Conservation (phyloP, 2,329 filamentous ascomycete genomes). For the Biscogniauxia mediterranea region DNA sequence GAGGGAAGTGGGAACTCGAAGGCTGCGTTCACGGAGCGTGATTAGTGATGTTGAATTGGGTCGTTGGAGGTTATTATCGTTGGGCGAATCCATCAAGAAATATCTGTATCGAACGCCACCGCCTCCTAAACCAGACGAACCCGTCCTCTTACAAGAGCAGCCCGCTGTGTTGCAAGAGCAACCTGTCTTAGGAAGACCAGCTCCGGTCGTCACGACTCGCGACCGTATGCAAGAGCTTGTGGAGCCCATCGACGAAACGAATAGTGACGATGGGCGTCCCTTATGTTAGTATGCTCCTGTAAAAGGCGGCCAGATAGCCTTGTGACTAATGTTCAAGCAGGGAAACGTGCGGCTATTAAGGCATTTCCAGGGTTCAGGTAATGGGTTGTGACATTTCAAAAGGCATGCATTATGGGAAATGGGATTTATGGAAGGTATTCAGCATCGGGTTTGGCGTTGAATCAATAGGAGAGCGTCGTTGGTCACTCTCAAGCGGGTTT, state of each 20-base stretch:
- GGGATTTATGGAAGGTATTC: constrained; percentile 1
- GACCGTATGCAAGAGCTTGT: constrained; percentile 31
- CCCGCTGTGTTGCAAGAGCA: constrained; percentile 21
- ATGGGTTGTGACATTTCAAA: constrained; percentile 2
- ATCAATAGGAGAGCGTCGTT: neutral
- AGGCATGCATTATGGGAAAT: constrained; percentile 1
- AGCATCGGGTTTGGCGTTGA: constrained; percentile 19
- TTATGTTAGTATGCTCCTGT: constrained; percentile 23
- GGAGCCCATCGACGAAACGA: constrained; percentile 30
- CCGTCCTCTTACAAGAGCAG: constrained; percentile 24
- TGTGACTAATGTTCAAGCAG: constrained; percentile 30
- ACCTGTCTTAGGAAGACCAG: constrained; percentile 7
- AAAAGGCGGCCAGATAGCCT: neutral
- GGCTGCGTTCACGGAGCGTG: constrained; percentile 52
- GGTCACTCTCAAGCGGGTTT: neutral
- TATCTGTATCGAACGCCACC: constrained; percentile 15
- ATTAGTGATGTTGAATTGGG: constrained; percentile 34
- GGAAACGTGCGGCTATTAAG: constrained; percentile 43
- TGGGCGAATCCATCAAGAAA: constrained; percentile 22
- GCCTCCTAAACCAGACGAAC: constrained; percentile 17
- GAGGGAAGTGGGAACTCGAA: constrained; percentile 68
- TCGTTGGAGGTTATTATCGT: constrained; percentile 24
- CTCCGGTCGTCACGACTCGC: constrained; percentile 13
- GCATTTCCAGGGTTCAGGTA: constrained; percentile 40
- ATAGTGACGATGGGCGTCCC: constrained; percentile 32